Conservation (phyloP, 257 asterid species). For the Solanum verrucosum region DNA sequence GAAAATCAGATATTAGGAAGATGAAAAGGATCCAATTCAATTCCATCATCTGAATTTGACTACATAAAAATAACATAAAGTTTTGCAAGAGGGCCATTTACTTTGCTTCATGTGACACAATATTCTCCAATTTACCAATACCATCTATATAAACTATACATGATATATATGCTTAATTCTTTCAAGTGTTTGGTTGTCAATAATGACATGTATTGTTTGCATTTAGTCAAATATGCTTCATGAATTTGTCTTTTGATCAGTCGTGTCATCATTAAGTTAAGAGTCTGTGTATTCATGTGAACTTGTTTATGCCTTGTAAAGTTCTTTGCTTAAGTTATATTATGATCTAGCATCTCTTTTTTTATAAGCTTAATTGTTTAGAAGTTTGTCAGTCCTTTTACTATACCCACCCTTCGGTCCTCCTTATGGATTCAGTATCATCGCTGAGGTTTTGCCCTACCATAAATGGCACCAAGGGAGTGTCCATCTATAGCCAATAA, state of each 20-base stretch:
- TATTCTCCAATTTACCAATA: not conserved
- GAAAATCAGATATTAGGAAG: not conserved
- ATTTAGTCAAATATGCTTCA: not conserved
- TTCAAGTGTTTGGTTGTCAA: not conserved
- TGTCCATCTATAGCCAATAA: not conserved
- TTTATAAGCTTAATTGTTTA: not conserved
- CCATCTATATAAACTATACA: not conserved
- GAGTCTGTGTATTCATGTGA: not conserved
- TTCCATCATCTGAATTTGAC: not conserved
- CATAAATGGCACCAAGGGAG: not conserved
- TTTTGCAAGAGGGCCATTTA: not conserved
- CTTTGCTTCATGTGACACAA: not conserved
- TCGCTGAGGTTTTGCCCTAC: not conserved
- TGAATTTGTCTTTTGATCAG: not conserved
- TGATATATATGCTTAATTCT: not conserved
- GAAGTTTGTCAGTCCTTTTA: not conserved
- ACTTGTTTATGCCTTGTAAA: not conserved
- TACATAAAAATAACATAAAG: not conserved
- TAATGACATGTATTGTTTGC: not conserved
- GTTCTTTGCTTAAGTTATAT: not conserved
- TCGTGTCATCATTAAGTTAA: not conserved
- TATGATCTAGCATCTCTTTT: not conserved
- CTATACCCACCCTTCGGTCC: not conserved
- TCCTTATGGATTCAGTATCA: not conserved
- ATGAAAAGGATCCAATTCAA: not conserved